Conservation (phyloP, 768 basidiomycete genomes). For the Russula sp. region DNA sequence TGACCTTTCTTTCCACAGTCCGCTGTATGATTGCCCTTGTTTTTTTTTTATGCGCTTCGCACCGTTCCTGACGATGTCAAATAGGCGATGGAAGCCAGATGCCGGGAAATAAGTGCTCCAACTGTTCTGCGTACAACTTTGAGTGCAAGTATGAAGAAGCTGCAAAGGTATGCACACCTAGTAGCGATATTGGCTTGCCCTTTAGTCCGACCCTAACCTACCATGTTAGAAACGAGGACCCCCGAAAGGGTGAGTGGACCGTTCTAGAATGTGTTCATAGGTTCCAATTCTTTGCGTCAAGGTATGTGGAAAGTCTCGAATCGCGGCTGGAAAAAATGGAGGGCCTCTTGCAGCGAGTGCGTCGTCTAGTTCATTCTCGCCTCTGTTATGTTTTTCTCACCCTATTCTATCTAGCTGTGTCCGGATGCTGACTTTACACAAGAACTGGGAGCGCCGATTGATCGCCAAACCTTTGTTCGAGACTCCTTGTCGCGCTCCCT, state of each 20-base stretch:
- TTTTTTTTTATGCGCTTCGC: background rate
- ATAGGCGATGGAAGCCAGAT: constrained; percentile 65
- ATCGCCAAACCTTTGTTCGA: constrained; percentile 32
- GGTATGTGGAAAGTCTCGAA: constrained; percentile 35
- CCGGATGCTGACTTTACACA: constrained; percentile 56
- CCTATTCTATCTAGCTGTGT: constrained; percentile 39
- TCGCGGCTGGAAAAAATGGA: constrained; percentile 41
- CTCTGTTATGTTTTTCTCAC: background rate
- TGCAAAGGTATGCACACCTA: constrained; percentile 43
- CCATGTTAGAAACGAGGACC: constrained; percentile 43
- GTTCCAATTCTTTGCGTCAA: constrained; percentile 6
- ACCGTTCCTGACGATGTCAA: background rate
- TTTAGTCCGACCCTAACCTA: background rate
- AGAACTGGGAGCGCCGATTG: constrained; percentile 44
- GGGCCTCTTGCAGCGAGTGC: constrained; percentile 30
- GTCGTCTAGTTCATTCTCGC: constrained; percentile 12
- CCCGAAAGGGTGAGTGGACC: constrained; percentile 46
- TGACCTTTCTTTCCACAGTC: constrained; percentile 37
- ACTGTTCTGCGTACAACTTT: constrained; percentile 49
- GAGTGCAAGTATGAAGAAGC: constrained; percentile 66
- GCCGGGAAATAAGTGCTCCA: constrained; percentile 55
- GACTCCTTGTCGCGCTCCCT: constrained; percentile 15
- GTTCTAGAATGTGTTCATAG: background rate
- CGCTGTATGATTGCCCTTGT: constrained; percentile 43
- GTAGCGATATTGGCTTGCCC: background rate